Evolutionary conservation across 805 yeast genomes (phyloP), one percentile per base, ranked within the genome.

Genomic region (Pichia occidentalis): DNA sequence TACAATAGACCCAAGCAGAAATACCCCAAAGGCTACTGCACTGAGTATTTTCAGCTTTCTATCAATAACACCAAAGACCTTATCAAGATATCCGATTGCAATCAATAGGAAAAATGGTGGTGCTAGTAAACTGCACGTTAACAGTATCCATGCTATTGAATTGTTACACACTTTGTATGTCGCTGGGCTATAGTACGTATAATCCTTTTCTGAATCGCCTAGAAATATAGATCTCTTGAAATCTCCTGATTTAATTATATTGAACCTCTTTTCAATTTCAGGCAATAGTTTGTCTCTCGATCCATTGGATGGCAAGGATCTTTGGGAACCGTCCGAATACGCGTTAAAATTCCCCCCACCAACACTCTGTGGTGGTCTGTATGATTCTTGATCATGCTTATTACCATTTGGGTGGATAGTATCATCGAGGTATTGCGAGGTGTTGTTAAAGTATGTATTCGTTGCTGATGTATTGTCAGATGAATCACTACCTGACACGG

Each of bases 91-190:
- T 8, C 63, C 63, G 2, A 44, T 39, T 2, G 52, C 46, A 11
- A 57, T 52, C 9, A 57, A 28, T 7, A 55, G 39, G 52, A 55
- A 53, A 29, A 58, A 48, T 7, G 63, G 60, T 10, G 61, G 61
- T 12, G 51, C 51, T 12, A 58, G 10, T 16, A 51, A 32, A 4
- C 59, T 49, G n/a, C n/a, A n/a, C n/a, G n/a, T n/a, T 12, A 47
- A 14, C 4, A 51, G 23, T 2, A 58, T 23, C 9, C 55, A 36
- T 2, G 50, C 5, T 7, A 48, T 17, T 1, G 57, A 16, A 6
- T 19, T 7, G 2, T 11, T n/a, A n/a, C 13, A n/a, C 22, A 20
- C 27, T 9, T 8, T 38, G 34, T 18, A 22, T 21, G 7, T 13
- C n/a, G n/a, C n/a, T n/a, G n/a, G n/a, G n/a, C n/a, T n/a, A n/a